Conservation (phyloP, 1,284 basidiomycete genomes). For the Ganoderma leucocontextum region DNA sequence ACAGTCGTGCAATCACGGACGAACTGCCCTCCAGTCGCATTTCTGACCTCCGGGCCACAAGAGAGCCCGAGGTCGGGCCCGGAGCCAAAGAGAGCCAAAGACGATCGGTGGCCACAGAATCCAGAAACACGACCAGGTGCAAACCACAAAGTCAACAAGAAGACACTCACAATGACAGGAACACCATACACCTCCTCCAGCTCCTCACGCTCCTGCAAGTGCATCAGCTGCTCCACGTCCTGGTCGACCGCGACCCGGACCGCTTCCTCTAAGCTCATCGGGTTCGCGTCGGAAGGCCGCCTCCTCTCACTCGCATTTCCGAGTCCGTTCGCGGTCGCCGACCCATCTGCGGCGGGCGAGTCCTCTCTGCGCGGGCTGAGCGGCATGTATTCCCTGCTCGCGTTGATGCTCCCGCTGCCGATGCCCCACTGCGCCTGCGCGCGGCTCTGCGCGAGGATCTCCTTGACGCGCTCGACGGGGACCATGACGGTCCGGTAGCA, state of each 20-base stretch:
- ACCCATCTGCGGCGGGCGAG: conserved; percentile 7
- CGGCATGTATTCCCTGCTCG: conserved; percentile 36
- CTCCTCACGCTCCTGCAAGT: conserved; percentile 71
- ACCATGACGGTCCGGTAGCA: conserved; percentile 75
- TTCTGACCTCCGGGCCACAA: not conserved
- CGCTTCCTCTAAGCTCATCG: conserved; percentile 37
- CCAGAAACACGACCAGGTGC: not conserved
- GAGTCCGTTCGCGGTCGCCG: conserved; percentile 11
- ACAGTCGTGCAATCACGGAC: not conserved
- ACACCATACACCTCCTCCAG: conserved; percentile 79
- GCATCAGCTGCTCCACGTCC: conserved; percentile 69
- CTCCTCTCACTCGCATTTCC: conserved; percentile 13
- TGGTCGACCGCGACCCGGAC: conserved; percentile 56
- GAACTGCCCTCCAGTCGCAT: not conserved
- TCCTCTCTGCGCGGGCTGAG: conserved; percentile 37
- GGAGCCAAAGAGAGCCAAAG: not conserved
- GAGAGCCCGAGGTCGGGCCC: not conserved
- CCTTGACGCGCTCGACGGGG: conserved; percentile 46
- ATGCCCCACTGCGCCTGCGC: conserved; percentile 22
- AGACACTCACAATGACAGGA: conserved; percentile 67
- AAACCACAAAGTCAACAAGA: not conserved
- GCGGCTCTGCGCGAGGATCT: conserved; percentile 42
- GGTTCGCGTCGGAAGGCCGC: conserved; percentile 14
- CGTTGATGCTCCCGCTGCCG: conserved; percentile 28
- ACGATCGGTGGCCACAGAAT: not conserved